A percentile compares a stretch with the other conserved stretches of the same genome.
These are phyloP conservation scores for Kazachstania taianensis DNA, from an alignment of 805 yeast species.

Conservation along the genomic window DNA sequence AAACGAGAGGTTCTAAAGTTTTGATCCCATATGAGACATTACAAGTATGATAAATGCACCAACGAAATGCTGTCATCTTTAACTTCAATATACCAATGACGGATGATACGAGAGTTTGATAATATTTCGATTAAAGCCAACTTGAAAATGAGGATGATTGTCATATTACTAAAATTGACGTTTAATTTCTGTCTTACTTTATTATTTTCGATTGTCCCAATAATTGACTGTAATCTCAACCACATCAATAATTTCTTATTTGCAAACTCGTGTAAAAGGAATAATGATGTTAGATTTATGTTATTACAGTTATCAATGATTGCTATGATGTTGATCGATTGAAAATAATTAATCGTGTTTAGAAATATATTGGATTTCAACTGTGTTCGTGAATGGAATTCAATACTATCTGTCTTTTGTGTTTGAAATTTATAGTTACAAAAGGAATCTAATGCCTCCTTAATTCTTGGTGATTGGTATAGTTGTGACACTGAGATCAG, in stretches of 20 bases:
- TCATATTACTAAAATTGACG: slow-evolving; percentile 4
- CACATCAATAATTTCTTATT: slow-evolving; percentile 8
- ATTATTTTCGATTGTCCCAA: slow-evolving; percentile 8
- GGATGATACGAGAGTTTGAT: not conserved
- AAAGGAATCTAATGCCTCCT: no score
- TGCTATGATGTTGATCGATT: not conserved
- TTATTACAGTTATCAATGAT: not conserved
- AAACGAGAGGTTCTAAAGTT: no score
- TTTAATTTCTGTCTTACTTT: slow-evolving; percentile 7
- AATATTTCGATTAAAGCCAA: not conserved
- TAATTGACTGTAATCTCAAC: slow-evolving; percentile 10
- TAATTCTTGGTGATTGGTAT: no score
- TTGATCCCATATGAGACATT: no score
- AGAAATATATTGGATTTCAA: slow-evolving; percentile 1
- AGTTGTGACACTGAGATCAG: no score
- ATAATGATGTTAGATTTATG: not conserved
- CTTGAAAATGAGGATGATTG: not conserved
- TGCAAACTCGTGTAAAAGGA: slow-evolving; percentile 6
- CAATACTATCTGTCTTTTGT: no score
- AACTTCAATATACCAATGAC: slow-evolving; percentile 18
- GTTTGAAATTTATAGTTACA: no score
- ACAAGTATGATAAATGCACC: slow-evolving; percentile 1
- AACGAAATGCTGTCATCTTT: slow-evolving; percentile 7
- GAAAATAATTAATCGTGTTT: slow-evolving; percentile 5
- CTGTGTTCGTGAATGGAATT: no score